Conservation (phyloP, 345 rosid species). For the Arabis hirsuta region DNA sequence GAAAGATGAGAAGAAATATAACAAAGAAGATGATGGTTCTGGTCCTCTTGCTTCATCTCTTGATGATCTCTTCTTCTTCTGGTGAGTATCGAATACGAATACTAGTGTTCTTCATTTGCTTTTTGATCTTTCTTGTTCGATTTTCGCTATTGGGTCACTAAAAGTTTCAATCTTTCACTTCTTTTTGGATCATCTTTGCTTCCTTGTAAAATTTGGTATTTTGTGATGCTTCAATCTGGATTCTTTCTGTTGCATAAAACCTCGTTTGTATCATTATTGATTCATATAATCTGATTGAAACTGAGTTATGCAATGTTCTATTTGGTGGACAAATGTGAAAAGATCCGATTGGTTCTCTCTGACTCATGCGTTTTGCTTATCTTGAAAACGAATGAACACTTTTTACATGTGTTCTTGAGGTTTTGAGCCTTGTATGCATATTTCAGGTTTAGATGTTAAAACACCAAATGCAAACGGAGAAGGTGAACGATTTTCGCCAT, state of each 20-base stretch:
- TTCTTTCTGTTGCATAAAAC: too few species aligned
- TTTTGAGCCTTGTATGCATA: too few species aligned
- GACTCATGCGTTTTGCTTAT: too few species aligned
- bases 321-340: too few species aligned
- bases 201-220: too few species aligned
- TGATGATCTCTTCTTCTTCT: slow-evolving; percentile 16
- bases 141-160: neutral
- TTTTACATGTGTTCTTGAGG: too few species aligned
- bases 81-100: slow-evolving; percentile 20
- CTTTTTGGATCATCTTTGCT: neutral
- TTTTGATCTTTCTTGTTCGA: neutral
- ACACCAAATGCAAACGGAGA: slow-evolving; percentile 39
- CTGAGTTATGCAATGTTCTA: too few species aligned
- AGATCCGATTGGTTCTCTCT: too few species aligned
- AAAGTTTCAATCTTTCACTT: neutral
- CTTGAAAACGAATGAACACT: too few species aligned
- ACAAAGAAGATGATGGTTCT: neutral
- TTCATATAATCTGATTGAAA: too few species aligned
- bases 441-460: too few species aligned
- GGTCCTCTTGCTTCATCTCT: neutral
- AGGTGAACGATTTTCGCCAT: slow-evolving; percentile 72
- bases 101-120: neutral
- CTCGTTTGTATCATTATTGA: too few species aligned
- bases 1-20: slow-evolving; percentile 14
- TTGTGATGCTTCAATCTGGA: neutral